phyloP scores from a whole-genome alignment of 1,284 basidiomycete species.

The Moesziomyces antarcticus region DNA sequence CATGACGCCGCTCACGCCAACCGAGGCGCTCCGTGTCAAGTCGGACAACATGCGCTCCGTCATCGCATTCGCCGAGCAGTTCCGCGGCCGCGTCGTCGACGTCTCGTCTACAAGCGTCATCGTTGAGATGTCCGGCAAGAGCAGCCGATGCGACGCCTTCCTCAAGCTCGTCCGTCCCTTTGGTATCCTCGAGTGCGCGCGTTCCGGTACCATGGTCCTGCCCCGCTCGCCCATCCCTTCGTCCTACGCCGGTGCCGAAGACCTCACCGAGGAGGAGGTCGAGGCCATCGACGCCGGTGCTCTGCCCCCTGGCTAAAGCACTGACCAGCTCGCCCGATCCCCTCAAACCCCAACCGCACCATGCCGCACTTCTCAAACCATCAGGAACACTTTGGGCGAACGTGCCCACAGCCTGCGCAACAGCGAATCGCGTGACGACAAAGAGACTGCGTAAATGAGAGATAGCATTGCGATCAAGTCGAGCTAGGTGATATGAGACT shows the following conservation, averaged over 20 bases:
- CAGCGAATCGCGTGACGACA: background rate
- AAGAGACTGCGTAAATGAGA: background rate
- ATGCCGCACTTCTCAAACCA: background rate
- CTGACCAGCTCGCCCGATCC: background rate
- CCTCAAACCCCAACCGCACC: too few species aligned
- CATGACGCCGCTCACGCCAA: constrained; percentile 74
- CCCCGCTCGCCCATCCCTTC: constrained; percentile 64
- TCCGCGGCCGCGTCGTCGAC: constrained; percentile 92
- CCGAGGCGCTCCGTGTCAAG: constrained; percentile 87
- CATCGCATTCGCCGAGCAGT: constrained; percentile 84
- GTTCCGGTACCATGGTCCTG: constrained; percentile 74
- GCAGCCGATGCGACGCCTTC: constrained; percentile 89
- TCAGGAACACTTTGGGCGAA: background rate
- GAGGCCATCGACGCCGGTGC: constrained; percentile 62
- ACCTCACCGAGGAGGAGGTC: constrained; percentile 55
- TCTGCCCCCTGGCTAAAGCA: constrained; percentile 62
- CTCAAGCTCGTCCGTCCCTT: constrained; percentile 91
- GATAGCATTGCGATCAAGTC: background rate
- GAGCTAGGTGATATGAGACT: background rate
- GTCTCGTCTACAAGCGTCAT: constrained; percentile 93
- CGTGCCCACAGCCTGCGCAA: background rate
- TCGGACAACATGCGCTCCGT: constrained; percentile 90
- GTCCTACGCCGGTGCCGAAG: constrained; percentile 56
- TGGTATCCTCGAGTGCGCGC: constrained; percentile 90
- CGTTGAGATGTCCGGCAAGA: constrained; percentile 94